Evolutionary conservation across 1,284 basidiomycete species (phyloP).

Genomic region (Cryptococcus floricola): DNA sequence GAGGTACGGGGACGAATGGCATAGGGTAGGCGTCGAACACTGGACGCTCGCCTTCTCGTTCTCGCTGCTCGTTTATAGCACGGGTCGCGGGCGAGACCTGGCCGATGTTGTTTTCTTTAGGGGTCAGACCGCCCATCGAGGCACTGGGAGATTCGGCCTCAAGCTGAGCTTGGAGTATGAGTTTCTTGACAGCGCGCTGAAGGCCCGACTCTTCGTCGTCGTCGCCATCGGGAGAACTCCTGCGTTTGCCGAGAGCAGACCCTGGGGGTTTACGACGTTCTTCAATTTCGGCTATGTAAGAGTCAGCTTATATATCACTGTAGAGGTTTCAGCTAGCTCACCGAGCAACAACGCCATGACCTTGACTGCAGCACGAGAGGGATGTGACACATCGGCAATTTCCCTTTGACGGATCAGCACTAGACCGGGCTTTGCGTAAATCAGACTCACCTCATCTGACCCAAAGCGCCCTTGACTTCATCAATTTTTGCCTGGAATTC

Average conservation of each 20-base stretch:
- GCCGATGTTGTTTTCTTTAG: not conserved
- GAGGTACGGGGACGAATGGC: slow-evolving; percentile 21
- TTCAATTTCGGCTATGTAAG: slow-evolving; percentile 41
- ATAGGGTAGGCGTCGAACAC: slow-evolving; percentile 47
- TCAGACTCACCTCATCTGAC: slow-evolving; percentile 38
- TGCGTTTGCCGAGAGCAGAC: slow-evolving; percentile 42
- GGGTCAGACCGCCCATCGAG: slow-evolving; percentile 17
- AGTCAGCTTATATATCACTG: not conserved
- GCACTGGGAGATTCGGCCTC: slow-evolving; percentile 36
- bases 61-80: not conserved
- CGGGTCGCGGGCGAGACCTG: slow-evolving; percentile 10
- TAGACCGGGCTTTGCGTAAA: not conserved
- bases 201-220: slow-evolving; percentile 43
- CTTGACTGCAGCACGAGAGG: slow-evolving; percentile 46
- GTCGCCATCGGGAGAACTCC: slow-evolving; percentile 28
- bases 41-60: slow-evolving; percentile 32
- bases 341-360: slow-evolving; percentile 49
- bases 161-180: slow-evolving; percentile 45
- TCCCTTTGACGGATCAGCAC: slow-evolving; percentile 18
- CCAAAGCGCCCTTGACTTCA: slow-evolving; percentile 44
- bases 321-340: slow-evolving; percentile 14
- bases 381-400: slow-evolving; percentile 46
- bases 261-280: slow-evolving; percentile 38
- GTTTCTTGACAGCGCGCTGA: slow-evolving; percentile 48
- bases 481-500: slow-evolving; percentile 43